Conservation (phyloP, 2,329 filamentous ascomycete genomes). For the Periconia digitata region DNA sequence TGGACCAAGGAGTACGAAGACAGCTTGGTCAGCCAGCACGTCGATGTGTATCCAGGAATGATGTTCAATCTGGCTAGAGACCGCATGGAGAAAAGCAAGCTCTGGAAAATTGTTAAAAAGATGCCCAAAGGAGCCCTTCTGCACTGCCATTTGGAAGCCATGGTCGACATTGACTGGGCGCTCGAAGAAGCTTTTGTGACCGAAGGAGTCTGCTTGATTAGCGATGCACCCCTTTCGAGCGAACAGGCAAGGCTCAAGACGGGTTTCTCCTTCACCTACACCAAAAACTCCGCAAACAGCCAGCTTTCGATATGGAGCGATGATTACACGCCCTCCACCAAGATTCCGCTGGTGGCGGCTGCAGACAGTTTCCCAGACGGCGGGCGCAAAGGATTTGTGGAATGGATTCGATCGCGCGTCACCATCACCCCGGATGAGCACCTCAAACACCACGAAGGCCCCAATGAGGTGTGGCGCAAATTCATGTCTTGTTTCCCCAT, state of each 20-base stretch:
- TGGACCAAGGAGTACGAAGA: conserved; percentile 79
- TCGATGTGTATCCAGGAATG: conserved; percentile 81
- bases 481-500: conserved; percentile 76
- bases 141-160: conserved; percentile 88
- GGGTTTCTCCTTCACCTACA: conserved; percentile 60
- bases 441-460: conserved; percentile 77
- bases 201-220: conserved; percentile 71
- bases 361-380: conserved; percentile 75
- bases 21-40: conserved; percentile 63
- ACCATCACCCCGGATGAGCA: conserved; percentile 73
- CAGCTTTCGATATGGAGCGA: conserved; percentile 65
- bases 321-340: conserved; percentile 61
- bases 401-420: conserved; percentile 74
- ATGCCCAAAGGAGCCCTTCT: conserved; percentile 89
- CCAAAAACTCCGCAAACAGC: conserved; percentile 44
- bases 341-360: conserved; percentile 61
- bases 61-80: conserved; percentile 87
- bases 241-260: conserved; percentile 57
- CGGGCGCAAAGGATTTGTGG: conserved; percentile 70
- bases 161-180: conserved; percentile 84
- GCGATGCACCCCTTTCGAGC: conserved; percentile 59
- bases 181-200: conserved; percentile 70
- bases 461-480: conserved; percentile 82
- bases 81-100: conserved; percentile 79
- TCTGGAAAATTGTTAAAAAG: conserved; percentile 80